A percentile compares a stretch with the other conserved stretches of the same genome.
phyloP scores from a whole-genome alignment of 2,329 filamentous ascomycete genomes.

The Botrytis deweyae region DNA sequence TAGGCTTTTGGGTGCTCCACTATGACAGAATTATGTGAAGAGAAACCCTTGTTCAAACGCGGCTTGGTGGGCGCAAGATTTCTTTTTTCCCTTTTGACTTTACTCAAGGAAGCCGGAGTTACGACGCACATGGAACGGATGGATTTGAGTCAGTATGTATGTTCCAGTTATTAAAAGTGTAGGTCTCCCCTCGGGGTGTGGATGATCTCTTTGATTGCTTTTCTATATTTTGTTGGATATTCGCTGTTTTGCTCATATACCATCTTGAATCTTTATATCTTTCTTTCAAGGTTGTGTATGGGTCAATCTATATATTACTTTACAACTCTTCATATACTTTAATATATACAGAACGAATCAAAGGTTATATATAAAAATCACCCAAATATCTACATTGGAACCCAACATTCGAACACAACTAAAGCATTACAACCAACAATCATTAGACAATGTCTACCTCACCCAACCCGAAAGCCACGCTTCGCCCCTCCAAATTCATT shows the following conservation, averaged over 20 bases:
- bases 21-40: slow-evolving; percentile 14
- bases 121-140: slow-evolving; percentile 5
- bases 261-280: background rate
- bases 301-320: background rate
- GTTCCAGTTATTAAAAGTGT: slow-evolving; percentile 11
- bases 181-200: background rate
- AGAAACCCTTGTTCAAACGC: slow-evolving; percentile 11
- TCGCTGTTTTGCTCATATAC: background rate
- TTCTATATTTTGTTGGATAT: background rate
- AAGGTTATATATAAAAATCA: background rate
- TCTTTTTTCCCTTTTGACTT: background rate
- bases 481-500: slow-evolving; percentile 24
- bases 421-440: background rate
- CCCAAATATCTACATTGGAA: background rate
- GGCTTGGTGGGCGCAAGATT: slow-evolving; percentile 14
- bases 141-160: slow-evolving; percentile 6
- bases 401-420: background rate
- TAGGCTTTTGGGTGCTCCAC: slow-evolving; percentile 12
- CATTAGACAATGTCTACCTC: slow-evolving; percentile 3
- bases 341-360: background rate
- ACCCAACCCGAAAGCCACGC: background rate
- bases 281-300: background rate
- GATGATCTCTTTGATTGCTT: background rate
- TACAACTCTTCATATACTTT: background rate
- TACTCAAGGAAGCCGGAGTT: slow-evolving; percentile 3